Evolutionary conservation across 1,284 basidiomycete species (phyloP), one percentile per base, ranked within the genome.

Genomic region (Singerocomus rubriflavus): DNA sequence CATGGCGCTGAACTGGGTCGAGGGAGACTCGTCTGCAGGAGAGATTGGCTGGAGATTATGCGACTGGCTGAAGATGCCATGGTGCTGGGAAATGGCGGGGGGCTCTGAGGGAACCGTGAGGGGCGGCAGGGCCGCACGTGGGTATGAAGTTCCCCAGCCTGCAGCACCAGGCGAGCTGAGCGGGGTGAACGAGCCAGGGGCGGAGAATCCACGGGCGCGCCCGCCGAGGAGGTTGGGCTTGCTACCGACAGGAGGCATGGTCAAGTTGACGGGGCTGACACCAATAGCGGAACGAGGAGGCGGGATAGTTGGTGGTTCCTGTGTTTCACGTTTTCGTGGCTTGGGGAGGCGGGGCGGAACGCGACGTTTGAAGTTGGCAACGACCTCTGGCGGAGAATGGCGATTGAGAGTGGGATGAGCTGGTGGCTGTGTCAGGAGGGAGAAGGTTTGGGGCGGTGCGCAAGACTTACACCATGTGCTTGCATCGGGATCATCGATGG

Each of bases 401-500:
- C 91, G 84, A 69, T 91, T 91, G 61, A 94, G 81, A 44, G 87
- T 91, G 11, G 89, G 89, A 62, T 94, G 91, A 9, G 91, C 91
- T 93, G 31, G 66, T 56, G 57, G 55, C 47, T 53, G 50, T 57
- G 53, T 59, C 0, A 65, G 52, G 54, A 47, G 52, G 57, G 52
- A 41, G 14, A 56, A 51, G 55, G 44, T 31, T 52, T 14, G 39
- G 50, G 54, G 45, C 44, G 43, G 56, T 63, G 58, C 46, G 51
- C 17, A 21, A 27, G 50, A 82, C 91, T 68, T 74, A 93, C 91
- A 93, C 91, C 91, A 94, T 55, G 91, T 93, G 70, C 88, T 92
- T 8, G 91, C 91, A 72, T 94, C 91, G 52, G 91, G 91, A 74
- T 93, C 91, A 72, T 90, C 87, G 57, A 93, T 92, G 56, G 88